These are phyloP conservation scores for Chaetomium strumarium DNA, from an alignment of 2,329 filamentous ascomycete genomes.

Conservation along the genomic window DNA sequence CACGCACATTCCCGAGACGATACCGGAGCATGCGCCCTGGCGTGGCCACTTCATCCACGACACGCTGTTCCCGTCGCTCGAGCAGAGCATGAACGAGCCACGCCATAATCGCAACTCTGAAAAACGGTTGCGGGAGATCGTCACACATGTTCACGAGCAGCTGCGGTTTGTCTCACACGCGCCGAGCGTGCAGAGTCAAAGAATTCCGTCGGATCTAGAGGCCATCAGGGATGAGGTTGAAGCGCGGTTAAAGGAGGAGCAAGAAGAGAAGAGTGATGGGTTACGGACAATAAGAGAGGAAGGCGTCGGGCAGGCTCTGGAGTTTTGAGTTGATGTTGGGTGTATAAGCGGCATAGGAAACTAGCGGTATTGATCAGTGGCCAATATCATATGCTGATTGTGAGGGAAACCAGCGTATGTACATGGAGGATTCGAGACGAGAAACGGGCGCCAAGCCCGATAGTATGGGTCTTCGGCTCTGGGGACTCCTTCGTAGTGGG, in stretches of 20 bases:
- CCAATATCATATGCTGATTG: too few species aligned
- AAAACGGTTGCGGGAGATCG: conserved; percentile 68
- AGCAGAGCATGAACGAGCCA: conserved; percentile 61
- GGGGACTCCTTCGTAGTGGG: too few species aligned
- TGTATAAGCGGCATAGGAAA: background rate
- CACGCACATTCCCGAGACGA: conserved; percentile 61
- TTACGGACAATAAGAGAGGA: conserved; percentile 50
- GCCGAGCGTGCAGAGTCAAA: conserved; percentile 79
- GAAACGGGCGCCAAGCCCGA: too few species aligned
- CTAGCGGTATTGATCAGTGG: too few species aligned
- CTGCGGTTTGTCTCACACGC: conserved; percentile 77
- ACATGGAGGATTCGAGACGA: too few species aligned
- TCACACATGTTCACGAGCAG: conserved; percentile 77
- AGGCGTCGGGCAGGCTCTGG: conserved; percentile 52
- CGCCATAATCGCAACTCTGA: conserved; percentile 72
- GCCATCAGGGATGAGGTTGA: conserved; percentile 65
- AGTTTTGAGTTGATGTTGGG: conserved; percentile 32
- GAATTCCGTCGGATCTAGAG: conserved; percentile 71
- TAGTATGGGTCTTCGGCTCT: too few species aligned
- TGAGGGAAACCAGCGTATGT: background rate
- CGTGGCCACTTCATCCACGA: conserved; percentile 84
- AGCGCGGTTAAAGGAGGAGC: conserved; percentile 58
- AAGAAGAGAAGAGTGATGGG: conserved; percentile 51
- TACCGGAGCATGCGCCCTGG: conserved; percentile 78
- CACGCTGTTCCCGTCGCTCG: conserved; percentile 81